Evolutionary conservation across 805 yeast genomes (phyloP), one percentile per base, ranked within the genome.

Genomic region (Teunomyces tritomae): DNA sequence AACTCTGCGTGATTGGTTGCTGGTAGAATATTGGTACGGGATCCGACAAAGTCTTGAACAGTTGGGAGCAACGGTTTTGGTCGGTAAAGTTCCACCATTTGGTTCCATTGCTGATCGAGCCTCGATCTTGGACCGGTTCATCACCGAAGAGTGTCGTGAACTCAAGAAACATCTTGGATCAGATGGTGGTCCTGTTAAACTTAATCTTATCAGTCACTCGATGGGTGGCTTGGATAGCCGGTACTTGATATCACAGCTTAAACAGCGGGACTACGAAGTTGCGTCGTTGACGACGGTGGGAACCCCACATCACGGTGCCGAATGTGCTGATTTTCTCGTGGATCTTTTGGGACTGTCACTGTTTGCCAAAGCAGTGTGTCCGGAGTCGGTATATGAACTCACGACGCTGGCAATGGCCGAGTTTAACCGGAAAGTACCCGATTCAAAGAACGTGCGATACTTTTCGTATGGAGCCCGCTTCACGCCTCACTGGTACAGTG

Each of bases 201-300:
- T 90, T 11, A 91, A 91, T 58, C 62, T 90, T 39, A 74, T 90
- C 24, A 94, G 94, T 5, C 97, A 90, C 61, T 89, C 96, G 0
- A 89, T 90, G 97, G 97, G 97, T 4, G 97, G 97, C 0, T 68
- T 90, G 28, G 97, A 91, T 59, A 80, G 90, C 29, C 69, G 97
- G 44, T 88, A 83, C 60, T 64, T 91, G 53, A 86, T 89, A 2
- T 76, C 87, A 0, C 70, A 77, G 43, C 61, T 86, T 3, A 60
- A 64, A 71, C 42, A 68, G 74, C 24, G 61, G 68, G 66, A 74
- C 37, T 84, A 80, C 55, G 69, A 80, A 54, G 85, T 91, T 7
- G 80, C 76, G 1, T 85, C 94, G 36, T 68, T 90, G 27, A 89
- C 97, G 1, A 90, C 97, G 0, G 74, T 90, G 0, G 80, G 94